Conservation (phyloP, 225 moss, liverwort and hornwort genomes). For the Bryoerythrophyllum caledonicum region DNA sequence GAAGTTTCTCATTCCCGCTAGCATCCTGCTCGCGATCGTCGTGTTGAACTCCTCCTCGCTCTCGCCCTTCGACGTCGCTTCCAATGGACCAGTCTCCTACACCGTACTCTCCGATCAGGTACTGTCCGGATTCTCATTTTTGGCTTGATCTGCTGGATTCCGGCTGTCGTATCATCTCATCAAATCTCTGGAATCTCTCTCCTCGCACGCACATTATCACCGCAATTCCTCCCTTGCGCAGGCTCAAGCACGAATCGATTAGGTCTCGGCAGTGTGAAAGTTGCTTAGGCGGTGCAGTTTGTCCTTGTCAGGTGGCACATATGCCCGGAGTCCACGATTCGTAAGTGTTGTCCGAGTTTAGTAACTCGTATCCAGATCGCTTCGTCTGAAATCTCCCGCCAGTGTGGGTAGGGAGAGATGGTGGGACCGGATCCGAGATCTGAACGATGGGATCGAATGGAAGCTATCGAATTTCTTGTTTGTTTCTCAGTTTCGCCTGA, state of each 20-base stretch:
- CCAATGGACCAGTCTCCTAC: slow-evolving; percentile 13
- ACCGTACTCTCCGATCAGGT: slow-evolving; percentile 18
- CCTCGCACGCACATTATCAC: too few relatives aligned
- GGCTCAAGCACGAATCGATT: too few relatives aligned
- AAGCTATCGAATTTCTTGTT: not conserved
- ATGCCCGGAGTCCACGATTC: not conserved
- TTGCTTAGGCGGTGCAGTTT: not conserved
- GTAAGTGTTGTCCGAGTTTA: too few relatives aligned
- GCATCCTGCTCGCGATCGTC: slow-evolving; percentile 23
- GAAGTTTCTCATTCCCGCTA: slow-evolving; percentile 22
- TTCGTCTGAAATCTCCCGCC: not conserved
- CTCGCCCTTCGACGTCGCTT: slow-evolving; percentile 10
- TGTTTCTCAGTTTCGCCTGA: not conserved
- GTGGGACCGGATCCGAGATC: not conserved
- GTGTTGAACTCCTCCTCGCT: slow-evolving; percentile 32
- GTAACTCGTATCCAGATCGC: too few relatives aligned
- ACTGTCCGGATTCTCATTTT: not conserved
- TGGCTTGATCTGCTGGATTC: not conserved
- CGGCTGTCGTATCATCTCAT: not conserved
- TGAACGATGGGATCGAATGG: not conserved
- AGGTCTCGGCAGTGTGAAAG: not conserved
- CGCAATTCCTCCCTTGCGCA: not conserved
- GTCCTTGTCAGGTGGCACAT: not conserved
- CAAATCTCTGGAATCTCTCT: too few relatives aligned
- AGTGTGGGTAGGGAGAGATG: not conserved